A percentile compares a stretch with the other conserved stretches of the same genome.
Conservation (phyloP, 345 rosid species). For the Turritis glabra region DNA sequence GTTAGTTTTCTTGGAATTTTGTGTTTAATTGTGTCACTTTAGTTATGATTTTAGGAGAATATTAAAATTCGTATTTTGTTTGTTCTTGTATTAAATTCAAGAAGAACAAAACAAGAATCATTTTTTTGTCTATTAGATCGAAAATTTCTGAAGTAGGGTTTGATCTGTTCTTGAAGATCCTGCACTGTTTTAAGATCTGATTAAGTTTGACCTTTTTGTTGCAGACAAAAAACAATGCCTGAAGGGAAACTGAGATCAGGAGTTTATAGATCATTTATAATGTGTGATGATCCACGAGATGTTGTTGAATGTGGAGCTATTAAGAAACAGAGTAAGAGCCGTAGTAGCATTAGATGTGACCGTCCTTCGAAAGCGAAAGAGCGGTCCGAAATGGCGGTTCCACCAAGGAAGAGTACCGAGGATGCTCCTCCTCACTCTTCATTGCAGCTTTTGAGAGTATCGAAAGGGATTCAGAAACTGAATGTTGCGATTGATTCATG, state of each 20-base stretch:
- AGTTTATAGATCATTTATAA: constrained; percentile 78
- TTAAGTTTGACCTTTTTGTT: constrained; percentile 18
- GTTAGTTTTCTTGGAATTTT: constrained; percentile 10
- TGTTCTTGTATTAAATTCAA: not conserved
- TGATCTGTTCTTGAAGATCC: constrained; percentile 8
- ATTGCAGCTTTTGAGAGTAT: constrained; percentile 72
- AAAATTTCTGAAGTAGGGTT: not conserved
- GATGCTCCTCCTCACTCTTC: constrained; percentile 42
- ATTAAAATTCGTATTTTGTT: not conserved
- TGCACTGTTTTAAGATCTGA: constrained; percentile 27
- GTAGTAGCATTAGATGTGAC: constrained; percentile 15
- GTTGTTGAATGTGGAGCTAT: constrained; percentile 79
- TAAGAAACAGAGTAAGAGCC: constrained; percentile 53
- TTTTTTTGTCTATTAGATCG: constrained; percentile 15
- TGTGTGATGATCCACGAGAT: constrained; percentile 85
- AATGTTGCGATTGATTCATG: constrained; percentile 66
- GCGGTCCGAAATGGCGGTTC: constrained; percentile 30
- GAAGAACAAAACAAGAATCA: not conserved
- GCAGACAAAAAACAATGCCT: constrained; percentile 52
- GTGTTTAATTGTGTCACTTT: not conserved
- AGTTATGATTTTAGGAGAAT: not conserved
- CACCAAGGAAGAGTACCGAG: constrained; percentile 26
- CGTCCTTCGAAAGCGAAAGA: constrained; percentile 30
- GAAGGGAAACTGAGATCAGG: constrained; percentile 56
- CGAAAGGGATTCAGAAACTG: constrained; percentile 79